Evolutionary conservation across 1,284 basidiomycete genomes (phyloP).

Genomic region (Puccinia novopanici): DNA sequence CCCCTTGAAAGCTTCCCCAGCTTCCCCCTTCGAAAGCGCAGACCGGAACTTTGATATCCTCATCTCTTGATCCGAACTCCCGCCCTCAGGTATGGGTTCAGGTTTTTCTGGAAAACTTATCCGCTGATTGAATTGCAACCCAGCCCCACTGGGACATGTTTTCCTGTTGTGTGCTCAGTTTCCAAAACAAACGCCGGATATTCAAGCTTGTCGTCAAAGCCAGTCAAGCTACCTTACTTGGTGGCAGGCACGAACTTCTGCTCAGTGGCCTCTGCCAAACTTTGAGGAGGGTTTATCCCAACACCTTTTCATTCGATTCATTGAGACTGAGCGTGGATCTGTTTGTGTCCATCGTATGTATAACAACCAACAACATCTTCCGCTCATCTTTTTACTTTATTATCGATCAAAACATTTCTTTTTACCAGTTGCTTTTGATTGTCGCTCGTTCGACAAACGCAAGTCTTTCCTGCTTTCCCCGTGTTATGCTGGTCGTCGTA

Average conservation of each 20-base stretch:
- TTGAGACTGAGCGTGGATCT: neutral
- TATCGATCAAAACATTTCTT: neutral
- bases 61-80: too few species aligned
- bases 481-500: neutral
- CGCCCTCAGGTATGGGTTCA: neutral
- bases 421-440: neutral
- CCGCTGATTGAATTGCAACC: neutral
- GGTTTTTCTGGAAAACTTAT: neutral
- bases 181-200: conserved; percentile 12
- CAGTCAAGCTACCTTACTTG: neutral
- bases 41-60: neutral
- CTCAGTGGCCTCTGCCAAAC: neutral
- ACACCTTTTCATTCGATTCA: neutral
- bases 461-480: conserved; percentile 9
- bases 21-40: neutral
- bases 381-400: neutral
- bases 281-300: neutral
- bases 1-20: neutral
- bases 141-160: neutral
- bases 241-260: neutral
- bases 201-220: neutral
- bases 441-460: neutral
- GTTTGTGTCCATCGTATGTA: neutral
- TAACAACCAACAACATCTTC: neutral
- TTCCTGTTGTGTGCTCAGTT: conserved; percentile 1